Evolutionary conservation across 768 basidiomycete genomes (phyloP).

Genomic region (Phanerochaete sordida): DNA sequence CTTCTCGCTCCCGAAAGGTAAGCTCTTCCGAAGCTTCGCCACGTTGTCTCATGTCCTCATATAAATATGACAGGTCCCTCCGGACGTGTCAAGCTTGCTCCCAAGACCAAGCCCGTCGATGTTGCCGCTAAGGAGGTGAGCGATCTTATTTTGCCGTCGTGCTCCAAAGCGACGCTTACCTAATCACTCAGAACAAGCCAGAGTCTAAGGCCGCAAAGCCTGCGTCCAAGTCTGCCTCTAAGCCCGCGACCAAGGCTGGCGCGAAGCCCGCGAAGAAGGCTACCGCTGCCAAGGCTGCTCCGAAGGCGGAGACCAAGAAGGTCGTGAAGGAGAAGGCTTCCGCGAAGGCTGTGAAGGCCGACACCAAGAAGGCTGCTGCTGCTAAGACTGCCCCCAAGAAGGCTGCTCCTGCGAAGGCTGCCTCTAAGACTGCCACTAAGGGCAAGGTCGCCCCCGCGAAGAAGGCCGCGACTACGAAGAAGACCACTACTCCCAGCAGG

Average conservation of each 20-base stretch:
- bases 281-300: slow-evolving; percentile 25
- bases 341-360: slow-evolving; percentile 21
- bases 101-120: slow-evolving; percentile 54
- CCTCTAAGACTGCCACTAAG: slow-evolving; percentile 19
- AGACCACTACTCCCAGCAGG: slow-evolving; percentile 36
- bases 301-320: slow-evolving; percentile 26
- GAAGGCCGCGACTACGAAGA: slow-evolving; percentile 38
- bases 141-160: slow-evolving; percentile 19
- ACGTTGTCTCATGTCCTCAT: background rate
- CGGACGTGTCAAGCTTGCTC: slow-evolving; percentile 65
- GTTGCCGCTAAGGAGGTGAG: slow-evolving; percentile 57
- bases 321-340: slow-evolving; percentile 20
- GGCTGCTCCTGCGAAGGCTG: slow-evolving; percentile 16
- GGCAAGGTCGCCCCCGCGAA: slow-evolving; percentile 27
- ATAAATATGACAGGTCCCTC: slow-evolving; percentile 32
- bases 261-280: slow-evolving; percentile 23
- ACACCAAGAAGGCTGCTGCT: slow-evolving; percentile 25
- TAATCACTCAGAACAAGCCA: slow-evolving; percentile 32
- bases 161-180: slow-evolving; percentile 11
- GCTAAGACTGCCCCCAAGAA: slow-evolving; percentile 28
- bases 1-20: slow-evolving; percentile 89
- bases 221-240: slow-evolving; percentile 15
- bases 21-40: slow-evolving; percentile 3
- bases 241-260: slow-evolving; percentile 17
- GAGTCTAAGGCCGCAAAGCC: slow-evolving; percentile 32